phyloP scores from a whole-genome alignment of 2,329 filamentous ascomycete genomes.

The Fusarium redolens region DNA sequence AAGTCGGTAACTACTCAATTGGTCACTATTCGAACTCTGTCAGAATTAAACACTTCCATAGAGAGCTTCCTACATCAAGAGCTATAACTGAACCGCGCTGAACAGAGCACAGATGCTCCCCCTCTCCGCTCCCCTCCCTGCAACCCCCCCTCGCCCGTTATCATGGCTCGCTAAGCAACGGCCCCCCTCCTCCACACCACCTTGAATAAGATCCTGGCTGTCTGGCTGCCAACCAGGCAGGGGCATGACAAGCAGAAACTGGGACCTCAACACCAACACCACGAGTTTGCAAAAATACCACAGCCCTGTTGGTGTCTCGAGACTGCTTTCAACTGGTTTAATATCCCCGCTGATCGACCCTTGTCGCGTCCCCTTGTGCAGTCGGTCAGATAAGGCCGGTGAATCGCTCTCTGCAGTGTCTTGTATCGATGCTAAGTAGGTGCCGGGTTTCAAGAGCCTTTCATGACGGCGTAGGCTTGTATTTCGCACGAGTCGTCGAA shows the following conservation, averaged over 20 bases:
- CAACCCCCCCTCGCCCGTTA: slow-evolving; percentile 17
- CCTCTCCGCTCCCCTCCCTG: background rate
- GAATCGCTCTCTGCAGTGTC: slow-evolving; percentile 9
- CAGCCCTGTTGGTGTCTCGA: slow-evolving; percentile 25
- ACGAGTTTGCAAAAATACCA: slow-evolving; percentile 2
- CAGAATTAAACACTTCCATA: slow-evolving; percentile 24
- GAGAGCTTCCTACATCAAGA: slow-evolving; percentile 26
- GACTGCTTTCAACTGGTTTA: slow-evolving; percentile 31
- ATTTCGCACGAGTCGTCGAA: background rate
- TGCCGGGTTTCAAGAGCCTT: slow-evolving; percentile 1
- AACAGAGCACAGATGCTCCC: background rate
- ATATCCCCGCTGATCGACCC: slow-evolving; percentile 44
- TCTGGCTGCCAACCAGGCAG: slow-evolving; percentile 15
- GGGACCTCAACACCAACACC: slow-evolving; percentile 29
- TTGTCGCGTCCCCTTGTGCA: slow-evolving; percentile 19
- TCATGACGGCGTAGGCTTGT: background rate
- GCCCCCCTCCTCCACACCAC: slow-evolving; percentile 26
- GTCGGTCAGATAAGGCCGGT: slow-evolving; percentile 44
- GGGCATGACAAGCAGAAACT: slow-evolving; percentile 1
- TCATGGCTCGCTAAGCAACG: slow-evolving; percentile 32
- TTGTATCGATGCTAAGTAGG: background rate
- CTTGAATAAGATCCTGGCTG: slow-evolving; percentile 21
- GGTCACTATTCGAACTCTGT: slow-evolving; percentile 9
- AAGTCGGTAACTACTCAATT: background rate
- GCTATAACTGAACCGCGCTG: background rate